Base-by-base conservation (phyloP, 2,329 filamentous ascomycete genomes). In the Blastomyces emzantsi region DNA sequence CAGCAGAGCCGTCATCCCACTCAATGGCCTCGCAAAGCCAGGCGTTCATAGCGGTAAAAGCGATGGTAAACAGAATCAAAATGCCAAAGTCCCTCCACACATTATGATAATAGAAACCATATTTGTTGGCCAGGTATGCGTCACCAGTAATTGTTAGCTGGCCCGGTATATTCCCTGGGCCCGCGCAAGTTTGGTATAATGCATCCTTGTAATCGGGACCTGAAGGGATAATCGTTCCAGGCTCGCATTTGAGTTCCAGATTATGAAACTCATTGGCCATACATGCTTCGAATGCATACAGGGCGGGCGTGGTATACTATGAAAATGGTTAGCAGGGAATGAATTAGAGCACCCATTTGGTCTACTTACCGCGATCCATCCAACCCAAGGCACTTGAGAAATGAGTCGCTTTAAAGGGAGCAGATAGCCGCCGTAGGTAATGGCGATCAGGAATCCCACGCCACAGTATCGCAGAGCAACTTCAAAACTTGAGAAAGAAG, bases 21-120 rank as follows among this genome's bases (percentile, higher is more conserved):
- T 81, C 81, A 69, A 90, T 79, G 0, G 83, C 67, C 69, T 92
- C 89, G 41, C 86, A 87, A 0, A 86, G 85, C 45, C 87, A 69
- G 7, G 87, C 83, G 0, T 88, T 92, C 25, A 90, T 73, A 2
- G 84, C 69, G 17, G 93, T 82, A 69, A 90, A 93, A 3, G 87
- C 81, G 1, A 89, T 77, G 0, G 85, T 82, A 67, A 90, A 92
- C 0, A 86, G 88, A 66, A 90, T 85, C 0, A 92, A 75, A 2
- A 91, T 86, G 17, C 87, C 89, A 69, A 89, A 90, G 71, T 92
- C 90, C 2, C 89, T 83, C 79, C 85, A 87, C 0, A 87, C 74
- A 68, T 87, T 77, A n/a, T 74, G 76, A 36, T 82, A 77, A 5
- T 79, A 78, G 66, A 73, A 75, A 17, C 79, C 78, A 71, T 81